These are phyloP conservation scores for Rhodotorula glutinis DNA, from an alignment of 1,284 basidiomycete species.

Conservation along the genomic window DNA sequence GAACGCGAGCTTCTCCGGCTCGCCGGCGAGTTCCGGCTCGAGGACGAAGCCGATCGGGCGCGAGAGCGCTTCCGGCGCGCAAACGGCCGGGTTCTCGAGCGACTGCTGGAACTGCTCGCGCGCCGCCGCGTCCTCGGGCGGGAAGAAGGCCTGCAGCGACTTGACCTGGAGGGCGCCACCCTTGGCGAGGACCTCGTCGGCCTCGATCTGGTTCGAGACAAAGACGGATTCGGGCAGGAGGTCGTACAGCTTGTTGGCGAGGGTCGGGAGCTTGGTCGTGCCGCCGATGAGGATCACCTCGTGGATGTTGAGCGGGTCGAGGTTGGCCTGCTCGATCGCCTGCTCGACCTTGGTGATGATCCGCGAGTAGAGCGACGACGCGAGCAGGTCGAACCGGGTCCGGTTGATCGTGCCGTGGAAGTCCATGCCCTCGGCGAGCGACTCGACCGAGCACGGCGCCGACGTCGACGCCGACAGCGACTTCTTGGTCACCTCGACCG, in stretches of 20 bases:
- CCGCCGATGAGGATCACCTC: conserved; percentile 90
- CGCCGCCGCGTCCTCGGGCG: conserved; percentile 17
- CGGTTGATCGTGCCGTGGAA: conserved; percentile 90
- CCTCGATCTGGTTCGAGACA: conserved; percentile 64
- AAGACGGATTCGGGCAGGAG: conserved; percentile 64
- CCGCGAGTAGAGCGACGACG: conserved; percentile 66
- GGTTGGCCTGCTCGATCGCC: conserved; percentile 60
- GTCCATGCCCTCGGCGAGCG: conserved; percentile 89
- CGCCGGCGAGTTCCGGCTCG: conserved; percentile 46
- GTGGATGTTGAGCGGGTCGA: conserved; percentile 78
- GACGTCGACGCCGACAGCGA: conserved; percentile 83
- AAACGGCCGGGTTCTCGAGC: conserved; percentile 54
- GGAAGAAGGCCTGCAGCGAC: conserved; percentile 54
- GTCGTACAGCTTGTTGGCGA: conserved; percentile 68
- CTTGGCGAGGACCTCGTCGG: conserved; percentile 81
- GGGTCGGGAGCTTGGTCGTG: conserved; percentile 76
- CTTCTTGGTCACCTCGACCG: conserved; percentile 92
- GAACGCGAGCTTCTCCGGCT: conserved; percentile 45
- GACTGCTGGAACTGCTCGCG: conserved; percentile 25
- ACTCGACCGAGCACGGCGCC: conserved; percentile 87
- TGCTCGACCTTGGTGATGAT: conserved; percentile 63
- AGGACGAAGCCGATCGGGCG: conserved; percentile 77
- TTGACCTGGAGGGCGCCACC: conserved; percentile 85
- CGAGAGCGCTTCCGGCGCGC: conserved; percentile 57
- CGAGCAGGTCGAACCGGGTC: conserved; percentile 87